A percentile compares a stretch with the other conserved stretches of the same genome.
Evolutionary conservation across 768 basidiomycete genomes (phyloP).

Genomic region (Suillus alpinus): DNA sequence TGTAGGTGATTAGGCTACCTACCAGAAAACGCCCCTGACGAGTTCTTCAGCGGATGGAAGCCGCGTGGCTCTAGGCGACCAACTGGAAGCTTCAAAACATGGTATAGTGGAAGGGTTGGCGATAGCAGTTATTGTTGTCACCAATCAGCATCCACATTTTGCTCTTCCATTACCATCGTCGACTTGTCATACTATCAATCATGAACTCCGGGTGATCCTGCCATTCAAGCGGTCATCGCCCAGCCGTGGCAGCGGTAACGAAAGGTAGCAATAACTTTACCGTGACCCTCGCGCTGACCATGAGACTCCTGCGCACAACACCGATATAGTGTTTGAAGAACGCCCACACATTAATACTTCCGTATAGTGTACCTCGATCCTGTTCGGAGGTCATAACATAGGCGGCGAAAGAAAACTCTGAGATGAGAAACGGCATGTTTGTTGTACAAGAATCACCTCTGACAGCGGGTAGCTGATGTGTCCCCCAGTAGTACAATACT

Average conservation of each 20-base stretch:
- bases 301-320: background rate
- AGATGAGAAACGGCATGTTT: background rate
- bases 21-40: background rate
- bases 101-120: background rate
- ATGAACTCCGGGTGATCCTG: background rate
- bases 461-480: background rate
- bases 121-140: background rate
- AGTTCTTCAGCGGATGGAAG: background rate
- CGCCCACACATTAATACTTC: background rate
- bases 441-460: background rate
- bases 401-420: background rate
- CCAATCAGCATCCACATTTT: background rate
- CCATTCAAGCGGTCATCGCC: background rate
- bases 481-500: background rate
- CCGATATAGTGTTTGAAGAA: slow-evolving; percentile 1
- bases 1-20: background rate
- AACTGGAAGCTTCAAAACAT: background rate
- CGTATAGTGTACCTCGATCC: background rate
- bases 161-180: background rate
- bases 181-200: background rate
- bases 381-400: background rate
- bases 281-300: background rate
- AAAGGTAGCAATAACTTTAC: background rate
- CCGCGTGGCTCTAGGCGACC: background rate
- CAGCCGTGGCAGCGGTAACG: background rate